These are phyloP conservation scores for Apiotrichum gracile DNA, from an alignment of 1,284 basidiomycete genomes.

Conservation along the genomic window DNA sequence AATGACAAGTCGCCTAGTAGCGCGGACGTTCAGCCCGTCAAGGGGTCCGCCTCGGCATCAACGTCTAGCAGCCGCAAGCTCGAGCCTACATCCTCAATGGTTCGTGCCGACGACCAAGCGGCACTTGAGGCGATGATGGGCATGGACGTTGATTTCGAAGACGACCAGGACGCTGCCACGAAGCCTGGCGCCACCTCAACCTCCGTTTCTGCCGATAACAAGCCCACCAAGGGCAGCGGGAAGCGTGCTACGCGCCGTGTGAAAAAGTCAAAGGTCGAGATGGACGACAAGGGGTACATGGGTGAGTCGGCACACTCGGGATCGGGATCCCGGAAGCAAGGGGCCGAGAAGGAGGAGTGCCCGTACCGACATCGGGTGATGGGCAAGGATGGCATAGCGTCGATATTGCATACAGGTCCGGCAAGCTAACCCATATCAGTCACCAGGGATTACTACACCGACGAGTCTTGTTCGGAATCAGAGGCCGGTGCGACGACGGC, in stretches of 20 bases:
- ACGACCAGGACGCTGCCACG: slow-evolving; percentile 3
- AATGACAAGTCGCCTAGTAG: slow-evolving; percentile 1
- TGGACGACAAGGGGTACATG: slow-evolving; percentile 41
- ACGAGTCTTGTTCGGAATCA: slow-evolving; percentile 31
- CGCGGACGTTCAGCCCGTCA: too few species aligned
- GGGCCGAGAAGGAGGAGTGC: neutral
- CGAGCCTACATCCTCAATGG: slow-evolving; percentile 33
- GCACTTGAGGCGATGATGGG: slow-evolving; percentile 45
- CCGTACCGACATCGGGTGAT: too few species aligned
- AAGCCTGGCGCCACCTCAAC: neutral
- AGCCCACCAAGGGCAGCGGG: neutral
- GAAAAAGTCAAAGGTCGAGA: slow-evolving; percentile 33
- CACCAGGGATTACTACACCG: slow-evolving; percentile 29
- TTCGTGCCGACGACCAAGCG: slow-evolving; percentile 32
- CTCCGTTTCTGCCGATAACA: neutral
- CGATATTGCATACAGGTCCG: too few species aligned
- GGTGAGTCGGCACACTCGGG: slow-evolving; percentile 20
- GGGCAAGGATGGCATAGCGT: too few species aligned
- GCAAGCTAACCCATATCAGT: slow-evolving; percentile 16
- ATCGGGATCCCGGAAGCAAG: neutral
- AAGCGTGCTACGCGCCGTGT: slow-evolving; percentile 24
- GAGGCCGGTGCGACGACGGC: slow-evolving; percentile 15
- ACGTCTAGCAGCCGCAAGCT: slow-evolving; percentile 4
- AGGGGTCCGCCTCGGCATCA: neutral
- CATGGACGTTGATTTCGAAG: slow-evolving; percentile 35